phyloP scores from a whole-genome alignment of 225 moss, liverwort and hornwort species.

The Pseudoscleropodium purum region DNA sequence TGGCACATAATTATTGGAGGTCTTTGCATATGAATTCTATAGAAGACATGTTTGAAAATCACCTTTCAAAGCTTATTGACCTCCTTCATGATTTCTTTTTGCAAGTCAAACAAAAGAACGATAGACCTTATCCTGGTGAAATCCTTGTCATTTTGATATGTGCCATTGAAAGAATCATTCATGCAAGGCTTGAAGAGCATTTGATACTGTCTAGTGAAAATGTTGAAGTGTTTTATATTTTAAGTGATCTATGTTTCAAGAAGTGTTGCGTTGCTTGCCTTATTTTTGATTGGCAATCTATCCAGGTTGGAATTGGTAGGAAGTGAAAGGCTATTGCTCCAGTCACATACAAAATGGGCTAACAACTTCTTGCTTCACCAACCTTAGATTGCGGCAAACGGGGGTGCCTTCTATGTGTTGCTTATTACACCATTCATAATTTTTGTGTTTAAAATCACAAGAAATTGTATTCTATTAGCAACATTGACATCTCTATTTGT shows the following conservation, averaged over 20 bases:
- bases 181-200: not conserved
- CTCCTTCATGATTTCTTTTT: not conserved
- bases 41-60: not conserved
- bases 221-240: not conserved
- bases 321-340: not conserved
- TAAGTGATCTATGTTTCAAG: fast-evolving
- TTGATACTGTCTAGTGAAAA: fast-evolving
- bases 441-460: not conserved
- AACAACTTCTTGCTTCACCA: not conserved
- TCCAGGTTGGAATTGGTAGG: fast-evolving
- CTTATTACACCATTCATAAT: not conserved
- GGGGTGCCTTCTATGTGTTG: not conserved
- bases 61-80: not conserved
- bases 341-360: not conserved
- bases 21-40: not conserved
- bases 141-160: too few species aligned
- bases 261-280: not conserved
- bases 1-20: not conserved
- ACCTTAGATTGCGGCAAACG: fast-evolving
- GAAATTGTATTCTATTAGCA: not conserved
- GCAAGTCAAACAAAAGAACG: not conserved
- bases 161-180: not conserved
- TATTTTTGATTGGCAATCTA: fast-evolving
- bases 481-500: not conserved
- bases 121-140: not conserved